Conservation (phyloP, 108 stramenopile species). For the Epipyxis sp. region DNA sequence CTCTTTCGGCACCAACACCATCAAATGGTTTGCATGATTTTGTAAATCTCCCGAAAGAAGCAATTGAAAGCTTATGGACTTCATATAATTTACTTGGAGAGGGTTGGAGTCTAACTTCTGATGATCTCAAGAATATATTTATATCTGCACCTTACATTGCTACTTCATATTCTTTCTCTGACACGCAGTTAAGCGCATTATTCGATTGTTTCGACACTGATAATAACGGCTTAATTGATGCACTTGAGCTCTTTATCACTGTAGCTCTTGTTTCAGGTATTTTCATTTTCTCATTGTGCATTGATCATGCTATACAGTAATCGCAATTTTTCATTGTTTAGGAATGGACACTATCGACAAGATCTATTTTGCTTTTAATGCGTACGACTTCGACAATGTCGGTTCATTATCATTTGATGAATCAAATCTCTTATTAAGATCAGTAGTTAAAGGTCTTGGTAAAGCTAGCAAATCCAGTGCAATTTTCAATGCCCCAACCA, state of each 20-base stretch:
- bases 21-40: background rate
- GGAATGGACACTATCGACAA: constrained; percentile 27
- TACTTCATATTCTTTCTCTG: background rate
- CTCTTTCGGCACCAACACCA: background rate
- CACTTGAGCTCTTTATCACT: constrained; percentile 25
- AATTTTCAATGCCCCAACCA: background rate
- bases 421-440: background rate
- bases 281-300: background rate
- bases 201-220: constrained; percentile 31
- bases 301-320: background rate
- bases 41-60: constrained; percentile 23
- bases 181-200: background rate
- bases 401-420: background rate
- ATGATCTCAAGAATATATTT: constrained; percentile 14
- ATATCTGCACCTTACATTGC: background rate
- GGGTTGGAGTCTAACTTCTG: constrained; percentile 20
- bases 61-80: constrained; percentile 18
- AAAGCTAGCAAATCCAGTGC: background rate
- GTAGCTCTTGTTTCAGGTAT: constrained; percentile 22
- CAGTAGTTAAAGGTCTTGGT: background rate
- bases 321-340: background rate
- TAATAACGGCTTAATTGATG: constrained; percentile 17
- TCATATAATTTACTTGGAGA: constrained; percentile 26
- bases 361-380: background rate
- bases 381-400: constrained; percentile 8